Conservation (phyloP, 2,329 filamentous ascomycete genomes). For the Paraphoma sp. region DNA sequence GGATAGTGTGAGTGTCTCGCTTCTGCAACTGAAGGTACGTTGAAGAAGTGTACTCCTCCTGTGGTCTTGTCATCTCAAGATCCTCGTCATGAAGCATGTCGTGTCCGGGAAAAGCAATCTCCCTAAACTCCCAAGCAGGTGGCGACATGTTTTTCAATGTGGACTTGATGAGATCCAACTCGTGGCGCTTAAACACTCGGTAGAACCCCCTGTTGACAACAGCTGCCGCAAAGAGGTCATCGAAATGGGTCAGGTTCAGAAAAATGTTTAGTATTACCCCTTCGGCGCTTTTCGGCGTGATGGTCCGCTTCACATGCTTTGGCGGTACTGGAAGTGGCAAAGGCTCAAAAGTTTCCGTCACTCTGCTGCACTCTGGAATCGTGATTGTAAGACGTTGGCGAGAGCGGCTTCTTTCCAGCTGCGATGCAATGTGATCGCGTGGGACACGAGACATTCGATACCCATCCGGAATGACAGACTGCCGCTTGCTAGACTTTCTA, state of each 20-base stretch:
- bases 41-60: conserved; percentile 60
- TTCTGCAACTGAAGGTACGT: conserved; percentile 60
- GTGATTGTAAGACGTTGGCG: conserved; percentile 28
- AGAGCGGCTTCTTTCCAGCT: conserved; percentile 27
- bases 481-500: conserved; percentile 51
- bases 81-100: conserved; percentile 50
- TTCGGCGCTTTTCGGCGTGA: conserved; percentile 55
- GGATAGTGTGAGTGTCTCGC: conserved; percentile 61
- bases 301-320: conserved; percentile 33
- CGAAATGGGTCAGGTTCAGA: conserved; percentile 54
- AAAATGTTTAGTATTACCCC: conserved; percentile 61
- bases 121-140: conserved; percentile 66
- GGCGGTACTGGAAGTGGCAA: conserved; percentile 26
- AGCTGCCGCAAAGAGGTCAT: conserved; percentile 63
- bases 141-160: conserved; percentile 62
- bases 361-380: conserved; percentile 28
- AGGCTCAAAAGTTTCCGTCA: conserved; percentile 28
- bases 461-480: conserved; percentile 26
- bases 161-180: conserved; percentile 60
- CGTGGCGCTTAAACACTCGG: conserved; percentile 63
- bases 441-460: conserved; percentile 34
- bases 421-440: conserved; percentile 39
- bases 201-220: conserved; percentile 64
- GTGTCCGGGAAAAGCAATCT: conserved; percentile 62
- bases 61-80: conserved; percentile 53